Evolutionary conservation across 768 basidiomycete genomes (phyloP).

Genomic region (Fomitopsis serialis): DNA sequence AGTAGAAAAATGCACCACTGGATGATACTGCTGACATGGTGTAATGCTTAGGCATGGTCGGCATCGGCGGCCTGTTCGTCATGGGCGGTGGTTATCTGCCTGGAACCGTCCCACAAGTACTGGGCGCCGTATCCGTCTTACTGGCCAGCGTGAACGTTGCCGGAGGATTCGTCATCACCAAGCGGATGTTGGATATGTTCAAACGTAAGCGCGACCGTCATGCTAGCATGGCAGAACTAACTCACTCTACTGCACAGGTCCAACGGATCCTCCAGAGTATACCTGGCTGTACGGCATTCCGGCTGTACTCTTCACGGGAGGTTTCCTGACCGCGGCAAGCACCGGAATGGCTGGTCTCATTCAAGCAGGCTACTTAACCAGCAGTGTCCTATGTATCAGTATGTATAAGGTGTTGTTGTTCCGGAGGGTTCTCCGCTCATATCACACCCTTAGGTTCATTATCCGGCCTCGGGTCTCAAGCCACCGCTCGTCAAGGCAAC

Average conservation of each 20-base stretch:
- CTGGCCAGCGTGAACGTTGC: constrained; percentile 85
- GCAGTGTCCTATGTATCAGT: constrained; percentile 86
- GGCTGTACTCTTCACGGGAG: constrained; percentile 77
- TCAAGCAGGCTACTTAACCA: constrained; percentile 82
- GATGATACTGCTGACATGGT: neutral
- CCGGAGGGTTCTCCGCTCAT: neutral
- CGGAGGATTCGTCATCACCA: constrained; percentile 85
- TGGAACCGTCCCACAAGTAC: constrained; percentile 70
- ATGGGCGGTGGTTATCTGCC: constrained; percentile 89
- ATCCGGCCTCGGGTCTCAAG: constrained; percentile 73
- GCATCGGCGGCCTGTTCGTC: constrained; percentile 80
- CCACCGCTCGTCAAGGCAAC: constrained; percentile 85
- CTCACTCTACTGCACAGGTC: constrained; percentile 37
- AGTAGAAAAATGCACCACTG: neutral
- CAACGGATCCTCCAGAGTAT: constrained; percentile 85
- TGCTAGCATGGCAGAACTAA: neutral
- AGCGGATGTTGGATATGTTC: constrained; percentile 93
- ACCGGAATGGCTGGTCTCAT: constrained; percentile 84
- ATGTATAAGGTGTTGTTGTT: neutral
- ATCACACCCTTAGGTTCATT: constrained; percentile 50
- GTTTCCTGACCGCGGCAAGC: constrained; percentile 75
- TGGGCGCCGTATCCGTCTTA: constrained; percentile 82
- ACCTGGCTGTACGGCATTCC: constrained; percentile 79
- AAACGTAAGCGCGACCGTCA: constrained; percentile 47
- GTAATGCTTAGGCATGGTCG: constrained; percentile 53